Evolutionary conservation across 2,329 filamentous ascomycete genomes (phyloP).

Genomic region (Tolypocladium album): DNA sequence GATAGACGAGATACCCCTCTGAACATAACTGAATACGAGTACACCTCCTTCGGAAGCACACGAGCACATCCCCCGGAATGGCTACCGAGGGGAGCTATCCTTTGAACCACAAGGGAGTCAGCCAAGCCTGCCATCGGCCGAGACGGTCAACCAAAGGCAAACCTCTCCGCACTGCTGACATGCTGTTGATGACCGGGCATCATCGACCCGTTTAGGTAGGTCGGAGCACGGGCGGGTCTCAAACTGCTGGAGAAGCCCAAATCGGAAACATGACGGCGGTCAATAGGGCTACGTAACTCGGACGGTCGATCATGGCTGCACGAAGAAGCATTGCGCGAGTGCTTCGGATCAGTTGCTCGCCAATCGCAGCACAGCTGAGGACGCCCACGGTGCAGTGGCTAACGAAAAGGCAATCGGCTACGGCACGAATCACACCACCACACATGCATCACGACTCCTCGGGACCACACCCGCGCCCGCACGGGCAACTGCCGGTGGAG

Average conservation of each 20-base stretch:
- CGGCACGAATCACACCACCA: neutral
- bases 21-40: neutral
- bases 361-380: neutral
- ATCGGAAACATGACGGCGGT: neutral
- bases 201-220: neutral
- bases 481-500: neutral
- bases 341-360: neutral
- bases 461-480: neutral
- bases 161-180: too few species aligned
- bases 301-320: neutral
- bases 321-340: neutral
- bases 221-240: neutral
- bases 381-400: neutral
- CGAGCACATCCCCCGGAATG: too few species aligned
- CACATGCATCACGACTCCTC: neutral
- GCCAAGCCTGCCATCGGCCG: neutral
- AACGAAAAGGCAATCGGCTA: neutral
- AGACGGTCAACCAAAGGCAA: neutral
- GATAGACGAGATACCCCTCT: neutral
- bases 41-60: neutral
- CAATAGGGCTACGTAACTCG: neutral
- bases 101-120: too few species aligned
- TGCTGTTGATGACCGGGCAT: neutral
- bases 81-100: neutral
- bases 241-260: neutral